Percentiles rank a stretch among this genome's conserved stretches.
Conservation (phyloP, 768 basidiomycete species). For the Kockovaella imperatae region DNA sequence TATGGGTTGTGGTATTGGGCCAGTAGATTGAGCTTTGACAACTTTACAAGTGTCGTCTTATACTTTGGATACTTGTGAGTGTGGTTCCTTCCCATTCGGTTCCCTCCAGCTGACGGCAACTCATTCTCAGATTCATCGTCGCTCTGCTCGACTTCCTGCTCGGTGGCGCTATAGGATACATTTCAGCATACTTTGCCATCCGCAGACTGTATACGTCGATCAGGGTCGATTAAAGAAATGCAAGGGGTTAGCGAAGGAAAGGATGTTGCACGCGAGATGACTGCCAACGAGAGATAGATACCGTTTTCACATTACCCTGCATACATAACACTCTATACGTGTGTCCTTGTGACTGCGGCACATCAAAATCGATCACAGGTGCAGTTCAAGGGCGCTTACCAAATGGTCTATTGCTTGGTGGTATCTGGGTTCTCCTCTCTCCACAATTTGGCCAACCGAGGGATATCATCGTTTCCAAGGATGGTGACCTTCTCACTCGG, state of each 20-base stretch:
- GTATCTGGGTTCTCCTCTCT: not conserved
- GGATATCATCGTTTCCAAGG: conserved; percentile 25
- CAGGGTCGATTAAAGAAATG: conserved; percentile 29
- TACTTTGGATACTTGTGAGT: conserved; percentile 77
- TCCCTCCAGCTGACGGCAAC: not conserved
- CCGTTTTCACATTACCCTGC: not conserved
- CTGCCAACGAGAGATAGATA: not conserved
- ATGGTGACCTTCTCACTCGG: conserved; percentile 22
- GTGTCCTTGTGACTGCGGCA: not conserved
- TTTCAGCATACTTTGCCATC: conserved; percentile 86
- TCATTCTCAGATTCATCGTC: conserved; percentile 53
- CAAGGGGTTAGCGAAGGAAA: not conserved
- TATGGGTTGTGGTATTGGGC: conserved; percentile 69
- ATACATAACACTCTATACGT: too few species aligned
- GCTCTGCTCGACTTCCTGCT: conserved; percentile 78
- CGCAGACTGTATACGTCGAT: conserved; percentile 61
- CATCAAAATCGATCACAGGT: not conserved
- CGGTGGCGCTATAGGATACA: conserved; percentile 85
- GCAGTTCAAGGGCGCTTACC: not conserved
- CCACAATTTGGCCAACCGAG: conserved; percentile 21
- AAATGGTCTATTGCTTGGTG: not conserved
- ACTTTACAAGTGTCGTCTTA: conserved; percentile 67
- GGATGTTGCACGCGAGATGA: not conserved
- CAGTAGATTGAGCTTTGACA: conserved; percentile 75
- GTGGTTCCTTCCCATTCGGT: not conserved